phyloP scores from a whole-genome alignment of 768 basidiomycete species.

The Tephrocybe rancida region DNA sequence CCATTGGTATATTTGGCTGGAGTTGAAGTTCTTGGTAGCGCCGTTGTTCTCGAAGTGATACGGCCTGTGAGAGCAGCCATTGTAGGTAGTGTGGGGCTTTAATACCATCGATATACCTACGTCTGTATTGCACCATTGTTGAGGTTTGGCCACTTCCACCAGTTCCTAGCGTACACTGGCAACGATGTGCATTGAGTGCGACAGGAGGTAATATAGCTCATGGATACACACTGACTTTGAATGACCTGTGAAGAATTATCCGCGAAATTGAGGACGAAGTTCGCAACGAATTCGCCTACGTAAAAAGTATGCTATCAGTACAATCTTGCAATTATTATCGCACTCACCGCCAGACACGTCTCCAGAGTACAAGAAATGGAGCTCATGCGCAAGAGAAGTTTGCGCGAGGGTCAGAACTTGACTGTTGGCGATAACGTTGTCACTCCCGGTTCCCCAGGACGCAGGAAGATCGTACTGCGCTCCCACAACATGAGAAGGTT shows the following conservation, averaged over 20 bases:
- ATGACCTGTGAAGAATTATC: conserved; percentile 36
- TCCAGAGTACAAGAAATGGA: conserved; percentile 51
- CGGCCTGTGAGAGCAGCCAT: conserved; percentile 43
- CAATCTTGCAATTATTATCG: background rate
- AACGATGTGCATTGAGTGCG: background rate
- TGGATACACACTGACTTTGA: conserved; percentile 39
- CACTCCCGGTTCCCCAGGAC: conserved; percentile 39
- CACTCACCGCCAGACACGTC: conserved; percentile 30
- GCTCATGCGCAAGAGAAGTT: conserved; percentile 42
- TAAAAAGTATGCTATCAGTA: background rate
- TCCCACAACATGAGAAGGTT: background rate
- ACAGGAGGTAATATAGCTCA: no score
- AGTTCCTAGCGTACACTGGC: conserved; percentile 46
- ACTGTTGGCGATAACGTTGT: conserved; percentile 47
- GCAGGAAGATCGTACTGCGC: conserved; percentile 40
- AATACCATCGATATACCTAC: conserved; percentile 28
- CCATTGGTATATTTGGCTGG: conserved; percentile 45
- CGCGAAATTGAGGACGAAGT: conserved; percentile 38
- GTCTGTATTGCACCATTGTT: conserved; percentile 45
- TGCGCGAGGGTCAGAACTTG: conserved; percentile 39
- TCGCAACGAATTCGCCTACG: conserved; percentile 30
- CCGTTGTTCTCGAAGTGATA: conserved; percentile 44
- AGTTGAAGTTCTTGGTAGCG: conserved; percentile 39
- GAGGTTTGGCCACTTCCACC: conserved; percentile 42
- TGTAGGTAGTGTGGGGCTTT: background rate